phyloP scores from a whole-genome alignment of 2,329 filamentous ascomycete genomes.

The Fusarium floridanum region DNA sequence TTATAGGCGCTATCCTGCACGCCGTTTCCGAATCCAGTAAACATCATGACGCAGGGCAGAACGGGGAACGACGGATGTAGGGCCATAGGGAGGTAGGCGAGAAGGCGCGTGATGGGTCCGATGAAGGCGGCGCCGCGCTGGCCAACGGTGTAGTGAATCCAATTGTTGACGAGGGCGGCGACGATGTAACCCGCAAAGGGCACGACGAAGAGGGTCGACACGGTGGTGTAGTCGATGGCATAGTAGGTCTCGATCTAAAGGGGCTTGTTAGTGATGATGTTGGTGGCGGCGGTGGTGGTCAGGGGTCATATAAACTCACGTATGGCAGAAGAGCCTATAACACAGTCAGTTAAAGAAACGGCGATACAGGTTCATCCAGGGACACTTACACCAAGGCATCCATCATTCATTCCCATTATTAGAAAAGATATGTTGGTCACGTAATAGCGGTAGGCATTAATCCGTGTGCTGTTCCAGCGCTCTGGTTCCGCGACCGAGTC shows the following conservation, averaged over 20 bases:
- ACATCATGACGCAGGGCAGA: conserved; percentile 72
- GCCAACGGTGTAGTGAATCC: conserved; percentile 73
- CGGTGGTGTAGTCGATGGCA: conserved; percentile 69
- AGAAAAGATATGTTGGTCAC: conserved; percentile 72
- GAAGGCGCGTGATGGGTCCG: conserved; percentile 71
- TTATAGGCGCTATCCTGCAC: conserved; percentile 72
- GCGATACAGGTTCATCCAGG: not conserved
- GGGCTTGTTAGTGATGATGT: not conserved
- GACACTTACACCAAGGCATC: conserved; percentile 68
- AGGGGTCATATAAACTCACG: conserved; percentile 47
- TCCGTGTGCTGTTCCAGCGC: conserved; percentile 72
- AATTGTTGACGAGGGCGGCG: conserved; percentile 74
- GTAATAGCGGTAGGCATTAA: conserved; percentile 70
- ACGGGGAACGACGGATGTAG: conserved; percentile 78
- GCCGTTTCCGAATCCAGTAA: conserved; percentile 80
- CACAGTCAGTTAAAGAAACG: conserved; percentile 20
- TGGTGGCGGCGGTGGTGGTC: not conserved
- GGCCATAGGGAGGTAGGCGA: conserved; percentile 74
- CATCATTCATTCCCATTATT: conserved; percentile 78
- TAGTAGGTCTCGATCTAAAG: conserved; percentile 64
- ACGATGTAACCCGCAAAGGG: conserved; percentile 75
- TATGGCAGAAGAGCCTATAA: conserved; percentile 62
- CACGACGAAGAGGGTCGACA: conserved; percentile 76
- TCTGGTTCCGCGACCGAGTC: conserved; percentile 51
- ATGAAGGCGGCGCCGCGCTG: conserved; percentile 79